A percentile compares a stretch with the other conserved stretches of the same genome.
Conservation (phyloP, 2,329 filamentous ascomycete species). For the Pestalotiopsis sp. region DNA sequence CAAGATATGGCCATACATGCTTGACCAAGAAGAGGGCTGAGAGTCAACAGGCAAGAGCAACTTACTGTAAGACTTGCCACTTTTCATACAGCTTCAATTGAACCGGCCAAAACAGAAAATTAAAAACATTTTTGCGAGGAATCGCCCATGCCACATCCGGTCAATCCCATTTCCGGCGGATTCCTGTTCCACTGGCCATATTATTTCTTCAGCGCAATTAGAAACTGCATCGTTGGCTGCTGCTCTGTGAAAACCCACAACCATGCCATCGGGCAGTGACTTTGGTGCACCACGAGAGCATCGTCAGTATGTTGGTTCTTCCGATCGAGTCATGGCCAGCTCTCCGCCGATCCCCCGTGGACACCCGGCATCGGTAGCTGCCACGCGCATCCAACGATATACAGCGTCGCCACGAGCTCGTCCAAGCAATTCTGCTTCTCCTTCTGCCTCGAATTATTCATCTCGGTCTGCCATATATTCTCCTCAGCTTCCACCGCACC, state of each 20-base stretch:
- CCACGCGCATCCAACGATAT: background rate
- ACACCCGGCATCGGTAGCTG: background rate
- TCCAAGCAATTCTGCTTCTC: background rate
- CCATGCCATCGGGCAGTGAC: background rate
- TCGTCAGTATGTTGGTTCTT: background rate
- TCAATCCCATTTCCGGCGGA: too few relatives aligned
- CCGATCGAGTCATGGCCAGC: conserved; percentile 13
- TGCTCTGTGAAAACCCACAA: background rate
- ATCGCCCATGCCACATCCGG: too few relatives aligned
- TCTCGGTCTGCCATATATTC: conserved; percentile 22
- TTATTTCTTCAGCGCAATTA: too few relatives aligned
- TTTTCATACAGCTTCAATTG: too few relatives aligned
- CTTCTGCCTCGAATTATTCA: conserved; percentile 11
- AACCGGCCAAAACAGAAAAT: too few relatives aligned
- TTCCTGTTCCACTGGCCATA: too few relatives aligned
- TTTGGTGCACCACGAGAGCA: background rate
- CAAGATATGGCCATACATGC: too few relatives aligned
- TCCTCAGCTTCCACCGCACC: conserved; percentile 22
- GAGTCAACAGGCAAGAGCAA: too few relatives aligned
- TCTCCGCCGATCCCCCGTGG: conserved; percentile 10
- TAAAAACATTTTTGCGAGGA: too few relatives aligned
- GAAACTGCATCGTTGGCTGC: background rate
- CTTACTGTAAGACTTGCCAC: too few relatives aligned
- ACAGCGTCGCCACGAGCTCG: background rate
- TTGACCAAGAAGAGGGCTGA: too few relatives aligned